Evolutionary conservation across 2,329 filamentous ascomycete genomes (phyloP).

Genomic region (Aspergillus oerlinghausenensis): DNA sequence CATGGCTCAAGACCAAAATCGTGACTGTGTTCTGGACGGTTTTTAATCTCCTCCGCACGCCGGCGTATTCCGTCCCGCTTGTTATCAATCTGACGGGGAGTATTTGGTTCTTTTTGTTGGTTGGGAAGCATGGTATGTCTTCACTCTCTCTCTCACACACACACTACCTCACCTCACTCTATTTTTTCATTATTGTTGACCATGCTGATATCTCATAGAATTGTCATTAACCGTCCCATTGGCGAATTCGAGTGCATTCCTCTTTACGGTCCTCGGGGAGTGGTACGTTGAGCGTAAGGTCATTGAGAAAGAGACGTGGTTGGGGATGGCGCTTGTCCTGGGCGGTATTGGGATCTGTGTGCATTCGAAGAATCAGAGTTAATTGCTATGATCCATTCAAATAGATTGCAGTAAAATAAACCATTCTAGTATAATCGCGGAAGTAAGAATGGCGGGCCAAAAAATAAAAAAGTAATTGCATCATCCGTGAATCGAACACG

Average conservation of each 20-base stretch:
- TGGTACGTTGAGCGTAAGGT: constrained; percentile 94
- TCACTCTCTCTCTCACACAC: not conserved
- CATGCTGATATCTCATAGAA: constrained; percentile 49
- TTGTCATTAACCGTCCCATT: constrained; percentile 90
- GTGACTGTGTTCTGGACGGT: constrained; percentile 69
- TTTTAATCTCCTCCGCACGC: constrained; percentile 71
- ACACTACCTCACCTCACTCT: not conserved
- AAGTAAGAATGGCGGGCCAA: constrained; percentile 1
- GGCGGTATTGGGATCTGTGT: constrained; percentile 81
- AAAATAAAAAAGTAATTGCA: constrained; percentile 23
- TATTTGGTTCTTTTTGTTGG: constrained; percentile 93
- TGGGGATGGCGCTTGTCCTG: constrained; percentile 75
- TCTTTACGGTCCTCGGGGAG: constrained; percentile 93
- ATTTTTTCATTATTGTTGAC: not conserved
- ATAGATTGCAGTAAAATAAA: not conserved
- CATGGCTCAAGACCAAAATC: constrained; percentile 59
- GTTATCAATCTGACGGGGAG: constrained; percentile 87
- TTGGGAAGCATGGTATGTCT: constrained; percentile 79
- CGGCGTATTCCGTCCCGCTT: constrained; percentile 78
- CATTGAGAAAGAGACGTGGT: constrained; percentile 77
- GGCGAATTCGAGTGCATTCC: constrained; percentile 86
- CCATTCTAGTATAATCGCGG: no score
- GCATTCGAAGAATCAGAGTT: constrained; percentile 44
- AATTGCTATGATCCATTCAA: not conserved
- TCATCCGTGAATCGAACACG: constrained; percentile 46